A percentile compares a stretch with the other conserved stretches of the same genome.
Evolutionary conservation across 805 yeast species (phyloP).

Genomic region (Candida mattraensis): DNA sequence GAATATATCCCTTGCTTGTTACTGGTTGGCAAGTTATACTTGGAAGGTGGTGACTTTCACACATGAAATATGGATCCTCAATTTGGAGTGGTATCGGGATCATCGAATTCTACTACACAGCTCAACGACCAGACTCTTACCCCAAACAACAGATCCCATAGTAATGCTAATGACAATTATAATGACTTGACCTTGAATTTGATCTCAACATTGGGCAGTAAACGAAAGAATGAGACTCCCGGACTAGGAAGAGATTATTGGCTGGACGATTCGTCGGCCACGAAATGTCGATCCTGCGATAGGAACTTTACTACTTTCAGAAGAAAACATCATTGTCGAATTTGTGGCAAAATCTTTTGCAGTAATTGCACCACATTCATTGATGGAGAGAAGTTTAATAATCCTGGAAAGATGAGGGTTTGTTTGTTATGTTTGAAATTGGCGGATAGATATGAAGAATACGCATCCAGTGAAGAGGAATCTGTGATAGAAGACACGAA

Average conservation of each 20-base stretch:
- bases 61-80: conserved; percentile 3
- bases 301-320: conserved; percentile 80
- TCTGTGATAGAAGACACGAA: conserved; percentile 41
- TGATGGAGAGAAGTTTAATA: conserved; percentile 62
- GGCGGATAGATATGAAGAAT: conserved; percentile 66
- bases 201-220: conserved; percentile 23
- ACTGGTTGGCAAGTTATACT: too few species aligned
- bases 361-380: conserved; percentile 74
- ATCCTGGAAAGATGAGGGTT: conserved; percentile 69
- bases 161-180: conserved; percentile 16
- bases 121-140: conserved; percentile 22
- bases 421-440: conserved; percentile 69
- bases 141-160: conserved; percentile 6
- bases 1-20: too few species aligned
- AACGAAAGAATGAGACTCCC: conserved; percentile 22
- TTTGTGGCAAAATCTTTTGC: conserved; percentile 96
- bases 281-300: conserved; percentile 83
- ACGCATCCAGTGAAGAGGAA: conserved; percentile 60
- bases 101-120: conserved; percentile 27
- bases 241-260: conserved; percentile 80
- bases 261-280: conserved; percentile 94
- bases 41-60: neutral
- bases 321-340: conserved; percentile 91
- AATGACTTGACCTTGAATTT: conserved; percentile 26
- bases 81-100: conserved; percentile 19